phyloP scores from a whole-genome alignment of 176 grass and related monocot species.

The Oryza punctata region DNA sequence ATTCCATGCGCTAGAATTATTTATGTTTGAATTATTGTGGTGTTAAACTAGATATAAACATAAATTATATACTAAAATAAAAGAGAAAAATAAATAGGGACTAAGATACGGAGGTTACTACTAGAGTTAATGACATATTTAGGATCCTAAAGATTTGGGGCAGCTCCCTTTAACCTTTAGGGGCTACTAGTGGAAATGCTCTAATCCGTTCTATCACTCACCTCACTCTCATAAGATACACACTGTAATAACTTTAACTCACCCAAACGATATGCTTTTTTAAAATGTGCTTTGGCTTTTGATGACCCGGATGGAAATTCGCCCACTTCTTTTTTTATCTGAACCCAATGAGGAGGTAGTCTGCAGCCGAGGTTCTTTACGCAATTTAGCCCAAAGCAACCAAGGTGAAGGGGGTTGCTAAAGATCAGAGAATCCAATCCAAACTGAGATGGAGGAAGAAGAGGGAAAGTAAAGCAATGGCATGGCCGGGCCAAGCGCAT shows the following conservation, averaged over 20 bases:
- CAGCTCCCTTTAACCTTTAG: too few species aligned
- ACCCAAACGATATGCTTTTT: not conserved
- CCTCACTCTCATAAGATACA: too few species aligned
- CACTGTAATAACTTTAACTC: not conserved
- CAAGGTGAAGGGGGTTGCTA: not conserved
- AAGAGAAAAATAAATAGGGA: too few species aligned
- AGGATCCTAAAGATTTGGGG: too few species aligned
- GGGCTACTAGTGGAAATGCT: too few species aligned
- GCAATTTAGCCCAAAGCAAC: constrained; percentile 51
- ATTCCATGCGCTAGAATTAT: too few species aligned
- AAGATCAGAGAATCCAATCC: constrained; percentile 39
- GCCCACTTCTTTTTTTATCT: not conserved
- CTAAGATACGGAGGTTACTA: too few species aligned
- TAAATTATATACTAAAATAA: too few species aligned
- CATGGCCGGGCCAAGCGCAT: not conserved
- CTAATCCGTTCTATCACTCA: too few species aligned
- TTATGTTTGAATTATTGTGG: too few species aligned
- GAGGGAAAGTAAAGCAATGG: not conserved
- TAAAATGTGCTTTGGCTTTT: not conserved
- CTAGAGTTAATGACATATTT: too few species aligned
- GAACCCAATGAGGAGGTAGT: not conserved
- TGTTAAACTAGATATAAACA: too few species aligned
- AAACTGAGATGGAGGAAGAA: constrained; percentile 19
- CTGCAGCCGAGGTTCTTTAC: constrained; percentile 40
- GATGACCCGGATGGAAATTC: not conserved